phyloP scores from a whole-genome alignment of 2,329 filamentous ascomycete species.

The Colletotrichum euphorbiae region DNA sequence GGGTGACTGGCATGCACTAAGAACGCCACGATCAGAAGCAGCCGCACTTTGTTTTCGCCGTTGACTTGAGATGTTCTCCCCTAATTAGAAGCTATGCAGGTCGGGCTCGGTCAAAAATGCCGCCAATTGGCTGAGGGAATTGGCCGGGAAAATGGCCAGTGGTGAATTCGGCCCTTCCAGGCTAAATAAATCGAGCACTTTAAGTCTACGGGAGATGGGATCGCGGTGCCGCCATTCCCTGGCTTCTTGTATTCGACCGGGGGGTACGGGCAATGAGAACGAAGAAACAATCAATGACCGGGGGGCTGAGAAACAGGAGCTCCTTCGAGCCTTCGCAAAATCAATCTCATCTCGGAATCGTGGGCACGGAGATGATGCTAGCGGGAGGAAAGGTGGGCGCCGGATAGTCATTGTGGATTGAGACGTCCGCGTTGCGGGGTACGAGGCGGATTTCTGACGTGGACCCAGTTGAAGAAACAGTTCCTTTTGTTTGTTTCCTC shows the following conservation, averaged over 20 bases:
- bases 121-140: slow-evolving; percentile 45
- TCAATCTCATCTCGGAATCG: slow-evolving; percentile 30
- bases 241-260: slow-evolving; percentile 20
- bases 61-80: too few species aligned
- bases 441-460: slow-evolving; percentile 18
- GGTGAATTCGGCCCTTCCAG: slow-evolving; percentile 55
- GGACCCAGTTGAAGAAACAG: slow-evolving; percentile 18
- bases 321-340: slow-evolving; percentile 3
- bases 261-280: neutral
- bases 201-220: slow-evolving; percentile 43
- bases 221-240: slow-evolving; percentile 29
- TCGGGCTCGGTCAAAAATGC: slow-evolving; percentile 1
- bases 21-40: slow-evolving; percentile 41
- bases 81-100: slow-evolving; percentile 15
- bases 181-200: slow-evolving; percentile 55
- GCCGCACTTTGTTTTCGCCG: slow-evolving; percentile 49
- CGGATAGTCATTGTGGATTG: slow-evolving; percentile 15
- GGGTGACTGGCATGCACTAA: slow-evolving; percentile 22
- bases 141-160: slow-evolving; percentile 52
- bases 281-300: slow-evolving; percentile 26
- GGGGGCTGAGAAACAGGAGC: slow-evolving; percentile 19
- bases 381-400: slow-evolving; percentile 8
- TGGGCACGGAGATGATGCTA: slow-evolving; percentile 22
- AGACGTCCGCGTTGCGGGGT: slow-evolving; percentile 34
- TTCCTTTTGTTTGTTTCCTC: slow-evolving; percentile 11